Conservation (phyloP, 108 stramenopile species). For the Chaetoceros muelleri region DNA sequence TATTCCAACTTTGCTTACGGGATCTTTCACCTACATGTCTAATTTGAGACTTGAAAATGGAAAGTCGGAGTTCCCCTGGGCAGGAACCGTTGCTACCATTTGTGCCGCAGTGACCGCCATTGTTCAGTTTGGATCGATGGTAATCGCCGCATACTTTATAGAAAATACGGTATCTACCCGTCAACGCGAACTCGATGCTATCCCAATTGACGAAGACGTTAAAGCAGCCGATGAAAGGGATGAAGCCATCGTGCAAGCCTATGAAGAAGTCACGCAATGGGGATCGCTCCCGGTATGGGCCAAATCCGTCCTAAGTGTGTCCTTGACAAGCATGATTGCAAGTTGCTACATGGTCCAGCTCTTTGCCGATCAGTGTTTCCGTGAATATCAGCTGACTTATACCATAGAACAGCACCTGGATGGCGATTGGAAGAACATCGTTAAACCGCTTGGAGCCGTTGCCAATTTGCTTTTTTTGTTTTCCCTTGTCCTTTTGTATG, state of each 20-base stretch:
- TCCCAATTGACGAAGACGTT: conserved; percentile 37
- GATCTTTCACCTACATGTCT: conserved; percentile 43
- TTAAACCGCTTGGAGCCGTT: conserved; percentile 28
- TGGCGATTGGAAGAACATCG: conserved; percentile 28
- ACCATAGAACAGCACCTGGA: conserved; percentile 30
- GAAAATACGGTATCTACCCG: conserved; percentile 25
- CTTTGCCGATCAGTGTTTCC: conserved; percentile 28
- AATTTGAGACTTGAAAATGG: conserved; percentile 20
- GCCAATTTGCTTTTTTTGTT: conserved; percentile 22
- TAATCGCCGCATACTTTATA: conserved; percentile 41
- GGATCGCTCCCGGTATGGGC: conserved; percentile 11
- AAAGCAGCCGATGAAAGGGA: conserved; percentile 33
- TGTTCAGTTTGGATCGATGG: conserved; percentile 44
- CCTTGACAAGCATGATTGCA: conserved; percentile 22
- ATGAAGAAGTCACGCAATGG: conserved; percentile 30
- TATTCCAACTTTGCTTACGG: conserved; percentile 40
- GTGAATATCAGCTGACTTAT: conserved; percentile 31
- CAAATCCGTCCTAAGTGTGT: conserved; percentile 13
- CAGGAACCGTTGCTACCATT: conserved; percentile 33
- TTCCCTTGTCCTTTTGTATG: conserved; percentile 18
- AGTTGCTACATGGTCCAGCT: conserved; percentile 46
- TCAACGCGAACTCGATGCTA: conserved; percentile 30
- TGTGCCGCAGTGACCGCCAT: conserved; percentile 26
- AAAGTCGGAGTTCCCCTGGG: conserved; percentile 26
- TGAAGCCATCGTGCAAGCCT: conserved; percentile 28